Percentiles rank a stretch among this genome's conserved stretches.
phyloP scores from a whole-genome alignment of 129 eudicot species.

The Helichrysum umbraculigerum region DNA sequence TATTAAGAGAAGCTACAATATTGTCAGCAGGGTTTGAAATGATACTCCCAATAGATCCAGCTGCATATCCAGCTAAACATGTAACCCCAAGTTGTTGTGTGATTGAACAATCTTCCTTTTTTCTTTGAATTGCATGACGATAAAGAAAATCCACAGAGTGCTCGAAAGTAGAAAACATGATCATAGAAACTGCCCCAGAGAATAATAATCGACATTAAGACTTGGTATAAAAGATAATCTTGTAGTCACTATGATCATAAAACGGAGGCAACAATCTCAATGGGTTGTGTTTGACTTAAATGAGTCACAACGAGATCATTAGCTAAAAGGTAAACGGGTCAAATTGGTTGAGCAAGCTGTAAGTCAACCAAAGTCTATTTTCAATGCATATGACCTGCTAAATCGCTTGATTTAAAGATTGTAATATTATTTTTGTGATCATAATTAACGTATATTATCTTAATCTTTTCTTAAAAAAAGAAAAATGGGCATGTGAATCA shows the following conservation, averaged over 20 bases:
- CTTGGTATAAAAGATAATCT: neutral
- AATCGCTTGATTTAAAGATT: neutral
- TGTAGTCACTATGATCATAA: conserved; percentile 1
- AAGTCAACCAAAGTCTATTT: neutral
- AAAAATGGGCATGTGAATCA: neutral
- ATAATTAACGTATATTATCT: neutral
- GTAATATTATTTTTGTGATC: neutral
- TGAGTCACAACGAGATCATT: neutral
- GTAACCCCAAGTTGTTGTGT: conserved; percentile 57
- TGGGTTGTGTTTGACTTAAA: neutral
- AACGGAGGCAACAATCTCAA: neutral
- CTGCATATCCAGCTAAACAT: conserved; percentile 61
- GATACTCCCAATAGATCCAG: conserved; percentile 58
- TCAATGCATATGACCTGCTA: neutral
- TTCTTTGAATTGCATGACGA: conserved; percentile 39
- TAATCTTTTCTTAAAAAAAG: neutral
- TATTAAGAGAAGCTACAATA: conserved; percentile 50
- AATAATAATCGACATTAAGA: neutral
- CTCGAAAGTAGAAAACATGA: conserved; percentile 63
- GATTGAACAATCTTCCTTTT: conserved; percentile 50
- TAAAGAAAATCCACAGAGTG: conserved; percentile 53
- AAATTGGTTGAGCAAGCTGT: neutral
- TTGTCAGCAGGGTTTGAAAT: conserved; percentile 66
- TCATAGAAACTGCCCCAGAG: conserved; percentile 51
- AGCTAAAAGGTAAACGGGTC: neutral